Base-by-base conservation (phyloP, 1,139 yeast genomes). In the Candida pseudoviswanathii region DNA sequence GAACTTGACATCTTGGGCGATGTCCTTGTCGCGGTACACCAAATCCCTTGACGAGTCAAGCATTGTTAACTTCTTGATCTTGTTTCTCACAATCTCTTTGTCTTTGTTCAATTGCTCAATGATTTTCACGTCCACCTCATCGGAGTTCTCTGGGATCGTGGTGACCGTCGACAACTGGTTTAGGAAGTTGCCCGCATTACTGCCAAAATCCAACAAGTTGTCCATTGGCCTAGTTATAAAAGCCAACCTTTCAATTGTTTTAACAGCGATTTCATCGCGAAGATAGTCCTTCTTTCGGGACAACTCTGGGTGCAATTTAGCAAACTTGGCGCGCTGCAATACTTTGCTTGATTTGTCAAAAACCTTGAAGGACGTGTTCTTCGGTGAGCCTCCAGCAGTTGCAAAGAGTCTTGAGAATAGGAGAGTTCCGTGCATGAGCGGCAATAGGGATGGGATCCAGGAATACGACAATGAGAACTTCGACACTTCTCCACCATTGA, bases 181-280 rank as follows among this genome's bases (percentile, higher is more conserved):
- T 36, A 73, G 50, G 77, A 62, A 84, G 66, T 70, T 83, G 0
- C 96, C 96, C 47, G 86, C 77, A 47, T 89, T 84, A 8, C 86
- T 77, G 2, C 96, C 96, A 51, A 86, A 78, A 63, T 89, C 96
- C 50, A 89, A 67, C 30, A 86, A 78, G 31, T 73, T 70, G 16
- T 77, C 73, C 58, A 89, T 84, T 30, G 80, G 78, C 48, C 94
- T 72, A 38, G 88, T 84, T 44, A 89, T 80, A 62, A 87, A 87
- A 3, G 91, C 85, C 46, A 89, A 66, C 52, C 96, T 73, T 58
- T 89, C 96, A 29, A 88, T 80, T 29, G 92, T 84, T 51, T 89
- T 80, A 25, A 72, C 61, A 0, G 95, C 92, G 10, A 88, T 82
- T 62, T 88, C 96, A 60, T 86, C 86, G 46, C 90, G 74, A 36